Evolutionary conservation across 352 stramenopile species (phyloP), one percentile per base, ranked within the genome.

Genomic region (Lagenidium sp.): DNA sequence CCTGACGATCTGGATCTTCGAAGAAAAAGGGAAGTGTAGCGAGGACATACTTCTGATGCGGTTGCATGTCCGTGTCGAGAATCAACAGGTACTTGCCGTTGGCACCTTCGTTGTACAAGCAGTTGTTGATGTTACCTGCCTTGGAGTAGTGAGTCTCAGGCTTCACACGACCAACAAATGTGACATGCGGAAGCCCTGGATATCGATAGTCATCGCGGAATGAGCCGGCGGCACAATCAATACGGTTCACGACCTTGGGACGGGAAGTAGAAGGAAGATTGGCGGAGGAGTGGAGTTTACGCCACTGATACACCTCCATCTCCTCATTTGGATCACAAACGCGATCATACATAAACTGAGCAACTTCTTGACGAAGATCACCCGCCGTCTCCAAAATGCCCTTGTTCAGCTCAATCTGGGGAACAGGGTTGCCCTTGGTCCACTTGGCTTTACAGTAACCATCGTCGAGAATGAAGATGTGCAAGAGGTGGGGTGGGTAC

Each of bases 91-190:
- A 88, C 29, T 74, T 71, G 18, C 80, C 77, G 41, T 71, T 89
- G 13, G 76, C 71, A 18, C 76, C 77, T 50, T 93, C 80, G 52
- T 93, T 89, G 66, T 89, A 87, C 37, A 89, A 59, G 13, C 56
- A 66, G 50, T 93, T 93, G 68, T 93, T 93, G 60, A 93, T 87
- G 63, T 93, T 93, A 22, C 80, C 80, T 15, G 80, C 80, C 67
- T 93, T 93, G 11, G 80, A 85, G 60, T 90, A 87, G 60, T 93
- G 77, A 4, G 63, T 68, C 23, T 84, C 66, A 2, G 77, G 73
- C 66, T 89, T 89, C 18, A 89, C 70, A 62, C 77, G 77, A 4
- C 77, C 77, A 30, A 89, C 65, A 39, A 84, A 89, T 4, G 73
- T 76, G 44, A 89, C 77, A 39, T 86, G 77, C 2, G 77, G 73